Base-by-base conservation (phyloP, 352 stramenopile species). In the Pythium brachiatum region DNA sequence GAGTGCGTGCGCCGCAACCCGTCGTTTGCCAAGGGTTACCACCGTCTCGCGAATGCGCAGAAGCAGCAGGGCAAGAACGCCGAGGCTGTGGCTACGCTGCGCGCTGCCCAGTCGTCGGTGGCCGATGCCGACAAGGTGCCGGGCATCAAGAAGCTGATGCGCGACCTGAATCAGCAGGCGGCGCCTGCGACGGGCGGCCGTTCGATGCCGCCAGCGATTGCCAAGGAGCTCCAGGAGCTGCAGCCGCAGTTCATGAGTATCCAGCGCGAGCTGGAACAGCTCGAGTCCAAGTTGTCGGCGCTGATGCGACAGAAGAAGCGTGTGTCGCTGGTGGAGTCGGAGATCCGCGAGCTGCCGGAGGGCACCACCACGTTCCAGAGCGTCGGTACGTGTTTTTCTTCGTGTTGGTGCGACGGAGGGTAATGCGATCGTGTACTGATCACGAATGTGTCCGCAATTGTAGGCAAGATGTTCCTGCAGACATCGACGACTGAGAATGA, bases 401-500 rank as follows among this genome's bases (percentile, higher is more conserved):
- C n/a, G n/a, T n/a, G n/a, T n/a, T n/a, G n/a, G n/a, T n/a, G n/a
- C n/a, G n/a, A n/a, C n/a, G n/a, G n/a, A n/a, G n/a, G n/a, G n/a
- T n/a, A n/a, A n/a, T n/a, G n/a, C n/a, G n/a, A n/a, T 34, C 29
- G 9, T 34, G 29, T 34, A 34, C 29, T 34, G 5, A 34, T 1
- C 16, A 51, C n/a, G 27, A 18, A 34, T 13, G 48, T 48, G 11
- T 29, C 3, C n/a, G n/a, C 36, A 21, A 44, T 8, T 29, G 1
- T 18, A 78, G 70, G 82, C 41, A 94, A 94, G 48, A 92, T 94
- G 84, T 94, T 94, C 56, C 23, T 94, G 61, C 76, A 83, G 58
- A 89, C 83, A 44, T 72, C 66, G 18, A 52, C 55, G 9, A 57
- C 72, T 13, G 81, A 91, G 62, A 94, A 92, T 61, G 58, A 63